Conservation (phyloP, 495 filamentous ascomycete genomes). For the Elasticomyces elasticus region DNA sequence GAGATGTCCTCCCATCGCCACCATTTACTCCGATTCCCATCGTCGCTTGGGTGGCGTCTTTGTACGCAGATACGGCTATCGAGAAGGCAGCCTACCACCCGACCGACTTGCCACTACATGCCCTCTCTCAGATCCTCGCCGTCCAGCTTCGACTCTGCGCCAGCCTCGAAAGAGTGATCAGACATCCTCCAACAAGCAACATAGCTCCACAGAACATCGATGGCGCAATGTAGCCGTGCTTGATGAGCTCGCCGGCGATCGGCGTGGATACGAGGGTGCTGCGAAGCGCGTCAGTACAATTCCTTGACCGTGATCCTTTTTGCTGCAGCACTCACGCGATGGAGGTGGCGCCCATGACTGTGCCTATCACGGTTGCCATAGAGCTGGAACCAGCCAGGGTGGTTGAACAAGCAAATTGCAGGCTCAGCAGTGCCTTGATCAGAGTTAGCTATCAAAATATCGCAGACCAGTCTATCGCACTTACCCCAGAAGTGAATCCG, state of each 20-base stretch:
- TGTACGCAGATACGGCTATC: no score
- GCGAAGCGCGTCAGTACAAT: neutral
- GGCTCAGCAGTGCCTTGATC: slow-evolving; percentile 13
- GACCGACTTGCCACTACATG: neutral
- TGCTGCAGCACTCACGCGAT: slow-evolving; percentile 5
- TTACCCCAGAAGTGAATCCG: slow-evolving; percentile 35
- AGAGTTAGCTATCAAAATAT: neutral
- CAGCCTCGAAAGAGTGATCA: slow-evolving; percentile 9
- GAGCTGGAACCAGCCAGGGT: slow-evolving; percentile 1
- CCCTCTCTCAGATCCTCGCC: neutral
- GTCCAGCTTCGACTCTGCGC: neutral
- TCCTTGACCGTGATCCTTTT: no score
- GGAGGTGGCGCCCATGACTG: neutral
- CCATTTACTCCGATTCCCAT: no score
- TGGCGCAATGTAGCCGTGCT: slow-evolving; percentile 11
- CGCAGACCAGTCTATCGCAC: neutral
- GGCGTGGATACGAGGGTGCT: slow-evolving; percentile 14
- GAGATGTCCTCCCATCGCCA: no score
- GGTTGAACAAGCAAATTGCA: slow-evolving; percentile 16
- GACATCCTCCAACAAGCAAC: slow-evolving; percentile 3
- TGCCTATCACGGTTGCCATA: slow-evolving; percentile 9
- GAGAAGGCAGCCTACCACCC: no score
- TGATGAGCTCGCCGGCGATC: slow-evolving; percentile 15
- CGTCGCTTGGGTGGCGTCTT: no score
- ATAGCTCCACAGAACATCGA: slow-evolving; percentile 1